Base-by-base conservation (phyloP, 2,329 filamentous ascomycete genomes). In the Lachnellula subtilissima region DNA sequence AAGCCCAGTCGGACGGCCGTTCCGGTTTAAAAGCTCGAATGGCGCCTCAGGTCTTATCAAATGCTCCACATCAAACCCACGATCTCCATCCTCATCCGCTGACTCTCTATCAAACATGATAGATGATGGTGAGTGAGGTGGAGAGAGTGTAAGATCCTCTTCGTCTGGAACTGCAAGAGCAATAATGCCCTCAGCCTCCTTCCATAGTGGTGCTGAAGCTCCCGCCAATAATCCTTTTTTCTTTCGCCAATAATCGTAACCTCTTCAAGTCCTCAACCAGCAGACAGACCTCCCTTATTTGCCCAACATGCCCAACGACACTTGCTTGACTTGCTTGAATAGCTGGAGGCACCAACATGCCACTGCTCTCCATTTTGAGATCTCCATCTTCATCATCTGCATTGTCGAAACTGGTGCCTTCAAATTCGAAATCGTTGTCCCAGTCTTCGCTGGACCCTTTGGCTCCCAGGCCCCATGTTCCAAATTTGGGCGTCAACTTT, bases 391-490 rank as follows among this genome's bases (percentile, higher is more conserved):
- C 75, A 35, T 77, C 70, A 28, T 73, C 71, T 37, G 70, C 80
- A 12, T 68, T 66, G 14, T 68, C 65, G 12, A 57, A 64, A 42
- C 67, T 64, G 42, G 58, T 74, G 19, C 50, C 62, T 9, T 71
- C 69, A 68, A 93, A 92, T 58, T 93, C 88, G 64, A 95, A 94
- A 69, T 95, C 90, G 61, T 92, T 88, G 64, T 93, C 90, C 90
- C 90, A 95, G 67, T 94, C 89, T 69, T 95, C 90, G 59, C 87
- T 92, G 11, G 86, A 85, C 15, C 83, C 87, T 70, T 92, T 92
- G 60, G 83, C 86, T n/a, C 87, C 84, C 43, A 91, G 74, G 2
- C 88, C 88, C 89, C 89, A 93, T 1, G 89, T 92, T 45, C 89
- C 87, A 67, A 91, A 93, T 65, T 91, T 92, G 52, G 80, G 75